These are phyloP conservation scores for Stentor roeselii DNA, from an alignment of 73 alveolate genomes.

Conservation along the genomic window DNA sequence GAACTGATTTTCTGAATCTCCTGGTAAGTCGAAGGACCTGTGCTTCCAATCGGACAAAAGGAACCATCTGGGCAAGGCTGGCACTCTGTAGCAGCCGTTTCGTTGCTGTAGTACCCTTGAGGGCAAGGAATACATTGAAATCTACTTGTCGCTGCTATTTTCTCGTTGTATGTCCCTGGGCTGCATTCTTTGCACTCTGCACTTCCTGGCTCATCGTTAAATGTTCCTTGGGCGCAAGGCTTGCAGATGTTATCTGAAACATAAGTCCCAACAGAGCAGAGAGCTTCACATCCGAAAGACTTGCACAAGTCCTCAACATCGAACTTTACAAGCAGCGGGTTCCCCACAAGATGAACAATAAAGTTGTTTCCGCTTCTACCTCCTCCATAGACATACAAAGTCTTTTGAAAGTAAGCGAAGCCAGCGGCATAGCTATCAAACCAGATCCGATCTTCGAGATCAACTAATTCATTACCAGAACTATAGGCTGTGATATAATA, in stretches of 20 bases:
- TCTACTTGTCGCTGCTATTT: not conserved
- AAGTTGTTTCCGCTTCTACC: not conserved
- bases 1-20: not conserved
- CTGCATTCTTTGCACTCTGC: not conserved
- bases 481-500: not conserved
- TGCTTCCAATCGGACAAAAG: not conserved
- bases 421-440: not conserved
- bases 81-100: not conserved
- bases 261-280: not conserved
- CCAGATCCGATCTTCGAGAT: not conserved
- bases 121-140: slow-evolving; percentile 6
- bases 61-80: not conserved
- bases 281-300: not conserved
- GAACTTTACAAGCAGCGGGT: not conserved
- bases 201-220: not conserved
- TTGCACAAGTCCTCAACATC: not conserved
- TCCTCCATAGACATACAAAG: not conserved
- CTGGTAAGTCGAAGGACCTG: not conserved
- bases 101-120: not conserved
- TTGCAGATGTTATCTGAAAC: not conserved
- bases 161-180: slow-evolving; percentile 4
- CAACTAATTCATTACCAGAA: not conserved
- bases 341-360: not conserved
- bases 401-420: not conserved
- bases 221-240: not conserved